These are phyloP conservation scores for Stropharia rugosoannulata DNA, from an alignment of 768 basidiomycete genomes.

Conservation along the genomic window DNA sequence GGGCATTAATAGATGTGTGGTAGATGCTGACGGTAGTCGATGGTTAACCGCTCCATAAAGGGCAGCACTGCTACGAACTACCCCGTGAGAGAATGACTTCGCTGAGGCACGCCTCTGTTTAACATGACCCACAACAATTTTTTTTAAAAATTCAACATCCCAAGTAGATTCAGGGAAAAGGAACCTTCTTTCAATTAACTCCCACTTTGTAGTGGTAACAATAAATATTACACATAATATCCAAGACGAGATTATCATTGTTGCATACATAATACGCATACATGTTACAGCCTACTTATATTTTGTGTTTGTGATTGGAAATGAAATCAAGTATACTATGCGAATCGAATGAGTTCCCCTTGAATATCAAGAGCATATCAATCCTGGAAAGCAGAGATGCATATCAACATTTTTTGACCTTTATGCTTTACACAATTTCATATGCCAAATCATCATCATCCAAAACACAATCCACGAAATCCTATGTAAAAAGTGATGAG, in stretches of 20 bases:
- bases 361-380: slow-evolving; percentile 10
- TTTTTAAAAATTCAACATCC: too few relatives aligned
- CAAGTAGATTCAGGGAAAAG: too few relatives aligned
- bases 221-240: too few relatives aligned
- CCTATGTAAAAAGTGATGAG: slow-evolving; percentile 12
- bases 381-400: not conserved
- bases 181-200: too few relatives aligned
- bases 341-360: not conserved
- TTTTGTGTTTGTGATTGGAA: not conserved
- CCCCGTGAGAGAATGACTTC: not conserved
- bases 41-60: too few relatives aligned
- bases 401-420: not conserved
- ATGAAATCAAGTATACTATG: not conserved
- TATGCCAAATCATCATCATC: slow-evolving; percentile 26
- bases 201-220: too few relatives aligned
- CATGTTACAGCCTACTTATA: not conserved
- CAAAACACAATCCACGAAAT: slow-evolving; percentile 37
- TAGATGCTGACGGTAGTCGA: too few relatives aligned
- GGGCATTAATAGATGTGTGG: slow-evolving; percentile 25
- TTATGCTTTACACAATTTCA: not conserved
- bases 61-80: not conserved
- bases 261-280: too few relatives aligned
- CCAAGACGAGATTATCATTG: too few relatives aligned
- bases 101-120: not conserved
- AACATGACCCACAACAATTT: too few relatives aligned